These are phyloP conservation scores for Tephrocybe sp. DNA, from an alignment of 768 basidiomycete genomes.

Conservation along the genomic window DNA sequence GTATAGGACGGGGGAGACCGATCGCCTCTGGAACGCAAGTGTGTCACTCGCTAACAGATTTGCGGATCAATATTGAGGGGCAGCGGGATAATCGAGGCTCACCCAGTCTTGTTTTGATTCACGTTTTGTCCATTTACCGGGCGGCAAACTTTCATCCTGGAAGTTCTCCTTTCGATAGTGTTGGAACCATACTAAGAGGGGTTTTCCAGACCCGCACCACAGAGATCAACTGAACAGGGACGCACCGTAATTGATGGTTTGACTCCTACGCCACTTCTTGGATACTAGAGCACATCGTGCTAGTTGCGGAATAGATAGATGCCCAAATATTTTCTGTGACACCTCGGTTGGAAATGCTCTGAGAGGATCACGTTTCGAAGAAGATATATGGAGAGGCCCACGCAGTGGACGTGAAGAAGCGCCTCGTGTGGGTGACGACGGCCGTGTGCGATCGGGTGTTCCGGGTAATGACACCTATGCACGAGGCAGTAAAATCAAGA, in stretches of 20 bases:
- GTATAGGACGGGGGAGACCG: constrained; percentile 34
- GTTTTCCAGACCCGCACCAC: too few relatives aligned
- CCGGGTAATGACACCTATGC: constrained; percentile 72
- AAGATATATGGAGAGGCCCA: constrained; percentile 41
- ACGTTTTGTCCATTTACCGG: constrained; percentile 87
- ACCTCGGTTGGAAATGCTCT: constrained; percentile 76
- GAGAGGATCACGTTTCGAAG: constrained; percentile 55
- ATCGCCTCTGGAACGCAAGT: constrained; percentile 38
- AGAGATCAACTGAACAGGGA: neutral
- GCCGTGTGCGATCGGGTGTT: constrained; percentile 64
- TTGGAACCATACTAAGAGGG: constrained; percentile 82
- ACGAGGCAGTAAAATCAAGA: constrained; percentile 8
- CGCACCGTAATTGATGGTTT: constrained; percentile 88
- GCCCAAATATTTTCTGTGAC: constrained; percentile 72
- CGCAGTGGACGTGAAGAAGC: constrained; percentile 47
- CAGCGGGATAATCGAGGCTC: constrained; percentile 17
- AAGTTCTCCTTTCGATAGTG: constrained; percentile 87
- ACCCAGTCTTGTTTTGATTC: constrained; percentile 96
- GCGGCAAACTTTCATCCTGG: constrained; percentile 71
- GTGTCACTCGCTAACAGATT: constrained; percentile 61
- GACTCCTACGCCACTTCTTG: constrained; percentile 84
- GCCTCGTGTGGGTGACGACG: constrained; percentile 50
- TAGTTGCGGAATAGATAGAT: constrained; percentile 60
- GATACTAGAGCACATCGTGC: constrained; percentile 78
- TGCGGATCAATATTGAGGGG: too few relatives aligned